Evolutionary conservation across 2,329 filamentous ascomycete species (phyloP).

Genomic region (Curvularia hawaiiensis): DNA sequence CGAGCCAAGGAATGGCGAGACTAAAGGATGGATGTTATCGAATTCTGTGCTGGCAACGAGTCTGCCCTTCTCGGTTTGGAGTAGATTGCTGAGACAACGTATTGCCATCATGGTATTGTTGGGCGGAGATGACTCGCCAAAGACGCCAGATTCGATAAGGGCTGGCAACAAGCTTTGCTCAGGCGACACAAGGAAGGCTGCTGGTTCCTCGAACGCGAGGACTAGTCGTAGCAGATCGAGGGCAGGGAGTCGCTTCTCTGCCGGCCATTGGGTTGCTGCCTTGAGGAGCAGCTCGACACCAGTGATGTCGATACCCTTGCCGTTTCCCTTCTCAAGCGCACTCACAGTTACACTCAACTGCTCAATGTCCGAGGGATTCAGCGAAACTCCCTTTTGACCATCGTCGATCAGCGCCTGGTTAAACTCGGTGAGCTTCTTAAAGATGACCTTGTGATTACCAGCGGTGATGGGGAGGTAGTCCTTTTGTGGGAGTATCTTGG

Average conservation of each 20-base stretch:
- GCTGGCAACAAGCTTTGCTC: constrained; percentile 64
- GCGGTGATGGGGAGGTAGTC: constrained; percentile 78
- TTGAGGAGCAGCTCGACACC: constrained; percentile 71
- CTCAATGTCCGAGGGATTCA: constrained; percentile 74
- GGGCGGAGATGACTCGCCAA: constrained; percentile 63
- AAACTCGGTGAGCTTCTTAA: constrained; percentile 76
- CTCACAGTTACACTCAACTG: constrained; percentile 65
- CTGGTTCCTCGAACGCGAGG: constrained; percentile 69
- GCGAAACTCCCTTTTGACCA: constrained; percentile 72
- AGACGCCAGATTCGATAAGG: constrained; percentile 63
- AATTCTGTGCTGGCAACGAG: constrained; percentile 60
- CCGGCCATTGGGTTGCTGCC: constrained; percentile 79
- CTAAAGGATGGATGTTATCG: constrained; percentile 64
- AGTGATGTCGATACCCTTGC: constrained; percentile 49
- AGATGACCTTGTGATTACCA: constrained; percentile 71
- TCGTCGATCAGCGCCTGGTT: constrained; percentile 74
- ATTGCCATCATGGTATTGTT: constrained; percentile 90
- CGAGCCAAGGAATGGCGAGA: constrained; percentile 63
- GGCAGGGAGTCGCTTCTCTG: constrained; percentile 77
- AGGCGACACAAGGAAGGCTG: constrained; percentile 61
- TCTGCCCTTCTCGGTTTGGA: constrained; percentile 74
- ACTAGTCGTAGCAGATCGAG: constrained; percentile 88
- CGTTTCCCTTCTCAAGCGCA: constrained; percentile 62
- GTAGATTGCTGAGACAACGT: constrained; percentile 82
- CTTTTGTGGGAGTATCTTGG: constrained; percentile 75